Base-by-base conservation (phyloP, 345 rosid genomes). In the Aethionema arabicum region DNA sequence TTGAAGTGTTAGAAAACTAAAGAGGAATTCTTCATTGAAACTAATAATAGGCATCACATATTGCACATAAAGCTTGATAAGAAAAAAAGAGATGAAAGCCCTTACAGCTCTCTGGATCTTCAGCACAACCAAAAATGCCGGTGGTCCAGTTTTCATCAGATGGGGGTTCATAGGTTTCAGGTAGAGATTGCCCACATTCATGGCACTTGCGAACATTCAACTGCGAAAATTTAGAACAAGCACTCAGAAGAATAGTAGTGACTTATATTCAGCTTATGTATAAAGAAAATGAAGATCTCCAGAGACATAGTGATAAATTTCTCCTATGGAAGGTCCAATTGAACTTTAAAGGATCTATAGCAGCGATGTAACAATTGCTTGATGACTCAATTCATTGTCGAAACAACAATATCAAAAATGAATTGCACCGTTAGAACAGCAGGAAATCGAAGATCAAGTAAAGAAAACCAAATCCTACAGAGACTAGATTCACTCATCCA, bases 61-160 rank as follows among this genome's bases (percentile, higher is more conserved):
- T 21, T 21, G 27, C 27, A 21, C 27, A 21, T 21, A 21, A 1
- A 21, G 27, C 27, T 21, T 21, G 27, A 2, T 21, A 51, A 31
- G n/a, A 8, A 5, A 9, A 21, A 29, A 51, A 6, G 5, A 33
- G 15, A 32, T n/a, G 42, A 36, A 32, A 56, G 15, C 1, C 1
- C 85, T 79, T 78, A 89, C 98, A 92, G 74, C 88, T 89, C 15
- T 87, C 86, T 1, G 69, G 37, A 78, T 92, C 98, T 59, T 87
- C 80, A 43, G 61, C 70, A 58, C 95, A 92, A 27, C 77, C 85
- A 32, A 62, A 89, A 47, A 92, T 81, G 30, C 93, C 95, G 5
- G 95, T 85, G 0, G 93, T 82, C 98, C 95, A 89, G 49, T 87
- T 87, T 78, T 92, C 96, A 75, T 91, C 91, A 35, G 90, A 83